These are phyloP conservation scores for Guadua angustifolia DNA, from an alignment of 176 grass and related monocot species.

Conservation along the genomic window DNA sequence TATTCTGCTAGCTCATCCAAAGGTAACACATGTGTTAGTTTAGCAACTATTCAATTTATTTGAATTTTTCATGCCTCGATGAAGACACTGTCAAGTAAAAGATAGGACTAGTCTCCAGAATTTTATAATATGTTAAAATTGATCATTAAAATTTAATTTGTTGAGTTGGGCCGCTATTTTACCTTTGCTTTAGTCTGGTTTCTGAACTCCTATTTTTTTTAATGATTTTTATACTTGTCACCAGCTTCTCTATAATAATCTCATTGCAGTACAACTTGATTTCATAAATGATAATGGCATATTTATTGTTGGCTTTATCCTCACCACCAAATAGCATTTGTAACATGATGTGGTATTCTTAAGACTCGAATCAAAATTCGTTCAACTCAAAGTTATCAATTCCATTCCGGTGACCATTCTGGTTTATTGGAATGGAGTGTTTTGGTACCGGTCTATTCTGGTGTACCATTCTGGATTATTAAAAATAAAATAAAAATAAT, in stretches of 20 bases:
- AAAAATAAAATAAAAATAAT: no score
- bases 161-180: neutral
- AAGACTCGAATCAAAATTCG: constrained; percentile 11
- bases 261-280: neutral
- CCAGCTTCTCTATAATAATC: constrained; percentile 1
- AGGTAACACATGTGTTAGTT: constrained; percentile 54
- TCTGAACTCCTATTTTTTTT: neutral
- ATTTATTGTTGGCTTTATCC: neutral
- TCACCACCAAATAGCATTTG: neutral
- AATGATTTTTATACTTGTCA: neutral
- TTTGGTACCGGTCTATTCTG: no score
- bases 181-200: constrained; percentile 3
- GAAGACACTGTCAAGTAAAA: constrained; percentile 10
- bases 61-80: neutral
- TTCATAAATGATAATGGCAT: neutral
- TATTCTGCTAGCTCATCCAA: constrained; percentile 95
- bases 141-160: neutral
- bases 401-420: no score
- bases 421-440: no score
- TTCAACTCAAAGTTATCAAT: neutral
- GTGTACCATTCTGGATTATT: no score
- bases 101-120: neutral
- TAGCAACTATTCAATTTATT: neutral
- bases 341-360: neutral
- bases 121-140: neutral